These are phyloP conservation scores for Ophiostoma ulmi DNA, from an alignment of 2,329 filamentous ascomycete species.

Conservation along the genomic window DNA sequence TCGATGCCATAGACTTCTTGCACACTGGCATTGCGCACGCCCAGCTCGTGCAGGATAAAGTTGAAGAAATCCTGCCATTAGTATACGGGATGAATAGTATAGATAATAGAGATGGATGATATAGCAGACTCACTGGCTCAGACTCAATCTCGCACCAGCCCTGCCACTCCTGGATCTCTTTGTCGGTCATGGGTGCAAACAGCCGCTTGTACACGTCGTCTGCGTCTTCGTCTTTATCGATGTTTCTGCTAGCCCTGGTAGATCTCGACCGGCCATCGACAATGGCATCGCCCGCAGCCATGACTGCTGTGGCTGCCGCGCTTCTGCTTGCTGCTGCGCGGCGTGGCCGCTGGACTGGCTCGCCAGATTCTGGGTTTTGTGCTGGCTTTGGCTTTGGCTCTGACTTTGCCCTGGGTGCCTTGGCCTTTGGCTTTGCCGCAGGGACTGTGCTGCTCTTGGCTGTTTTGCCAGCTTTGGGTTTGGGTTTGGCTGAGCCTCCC, in stretches of 20 bases:
- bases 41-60: slow-evolving; percentile 72
- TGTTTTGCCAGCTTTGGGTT: not conserved
- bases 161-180: slow-evolving; percentile 58
- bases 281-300: slow-evolving; percentile 17
- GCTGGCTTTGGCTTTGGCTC: not conserved
- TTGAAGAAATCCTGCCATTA: slow-evolving; percentile 68
- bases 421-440: not conserved
- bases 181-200: slow-evolving; percentile 43
- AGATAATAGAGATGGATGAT: not conserved
- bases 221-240: not conserved
- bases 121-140: slow-evolving; percentile 58
- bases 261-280: slow-evolving; percentile 14
- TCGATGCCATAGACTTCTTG: slow-evolving; percentile 74
- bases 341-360: slow-evolving; percentile 8
- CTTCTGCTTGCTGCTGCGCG: slow-evolving; percentile 18
- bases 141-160: slow-evolving; percentile 85
- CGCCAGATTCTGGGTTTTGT: not conserved
- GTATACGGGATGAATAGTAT: not conserved
- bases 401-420: not conserved
- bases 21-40: slow-evolving; percentile 66
- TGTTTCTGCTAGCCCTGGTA: not conserved
- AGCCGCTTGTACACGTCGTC: slow-evolving; percentile 32
- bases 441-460: not conserved
- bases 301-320: slow-evolving; percentile 17
- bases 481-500: not conserved